Conservation (phyloP, 805 yeast species). For the Cephaloascus fragrans region DNA sequence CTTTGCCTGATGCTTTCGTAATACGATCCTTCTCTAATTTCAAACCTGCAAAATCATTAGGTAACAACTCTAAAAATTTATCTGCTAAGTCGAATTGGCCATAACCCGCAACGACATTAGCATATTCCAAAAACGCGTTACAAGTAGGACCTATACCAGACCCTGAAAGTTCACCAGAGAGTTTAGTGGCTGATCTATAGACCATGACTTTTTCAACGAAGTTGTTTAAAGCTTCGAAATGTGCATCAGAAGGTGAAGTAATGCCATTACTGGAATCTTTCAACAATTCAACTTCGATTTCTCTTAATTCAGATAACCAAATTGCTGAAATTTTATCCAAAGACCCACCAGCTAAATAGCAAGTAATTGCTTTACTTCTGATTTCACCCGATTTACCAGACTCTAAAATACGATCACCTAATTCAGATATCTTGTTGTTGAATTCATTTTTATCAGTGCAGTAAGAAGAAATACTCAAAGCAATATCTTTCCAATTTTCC, state of each 20-base stretch:
- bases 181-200: constrained; percentile 44
- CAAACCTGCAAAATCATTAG: constrained; percentile 64
- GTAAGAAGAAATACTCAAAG: constrained; percentile 57
- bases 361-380: constrained; percentile 67
- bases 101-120: constrained; percentile 65
- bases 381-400: constrained; percentile 22
- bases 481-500: constrained; percentile 73
- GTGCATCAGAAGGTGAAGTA: constrained; percentile 69
- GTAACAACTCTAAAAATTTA: constrained; percentile 58
- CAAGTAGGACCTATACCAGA: constrained; percentile 41
- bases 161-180: constrained; percentile 23
- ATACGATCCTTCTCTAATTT: constrained; percentile 73
- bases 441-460: constrained; percentile 36
- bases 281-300: constrained; percentile 31
- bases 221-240: constrained; percentile 68
- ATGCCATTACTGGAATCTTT: constrained; percentile 33
- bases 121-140: constrained; percentile 69
- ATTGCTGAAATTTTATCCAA: constrained; percentile 68
- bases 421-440: constrained; percentile 43
- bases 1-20: constrained; percentile 45
- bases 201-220: constrained; percentile 80
- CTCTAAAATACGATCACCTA: constrained; percentile 69
- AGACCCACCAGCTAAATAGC: constrained; percentile 75
- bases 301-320: constrained; percentile 70
- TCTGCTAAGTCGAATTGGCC: constrained; percentile 82